These are phyloP conservation scores for Psilocybe tampanensis DNA, from an alignment of 768 basidiomycete species.

Conservation along the genomic window DNA sequence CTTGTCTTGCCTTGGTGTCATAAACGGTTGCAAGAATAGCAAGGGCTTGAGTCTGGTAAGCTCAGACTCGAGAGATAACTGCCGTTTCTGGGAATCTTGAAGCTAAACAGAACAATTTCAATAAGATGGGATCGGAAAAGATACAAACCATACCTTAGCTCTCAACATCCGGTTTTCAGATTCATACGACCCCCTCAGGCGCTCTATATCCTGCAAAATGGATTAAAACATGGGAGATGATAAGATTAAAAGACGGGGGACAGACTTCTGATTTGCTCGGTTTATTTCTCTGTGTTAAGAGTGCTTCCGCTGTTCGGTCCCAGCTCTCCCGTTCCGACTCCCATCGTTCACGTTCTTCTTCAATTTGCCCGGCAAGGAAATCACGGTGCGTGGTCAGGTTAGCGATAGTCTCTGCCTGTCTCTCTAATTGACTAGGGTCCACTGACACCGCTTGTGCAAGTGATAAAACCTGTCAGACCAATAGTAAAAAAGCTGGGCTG, in stretches of 20 bases:
- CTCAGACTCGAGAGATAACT: conserved; percentile 62
- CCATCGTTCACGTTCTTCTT: conserved; percentile 65
- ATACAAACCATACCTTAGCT: conserved; percentile 49
- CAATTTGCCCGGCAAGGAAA: conserved; percentile 49
- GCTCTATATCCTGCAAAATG: conserved; percentile 53
- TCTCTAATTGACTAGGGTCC: conserved; percentile 47
- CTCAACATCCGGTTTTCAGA: conserved; percentile 64
- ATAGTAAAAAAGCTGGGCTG: neutral
- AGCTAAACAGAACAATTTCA: conserved; percentile 43
- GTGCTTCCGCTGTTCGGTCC: conserved; percentile 67
- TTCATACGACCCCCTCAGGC: conserved; percentile 49
- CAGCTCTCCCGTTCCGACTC: conserved; percentile 64
- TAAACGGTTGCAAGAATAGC: conserved; percentile 63
- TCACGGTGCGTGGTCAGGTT: conserved; percentile 59
- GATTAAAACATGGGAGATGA: conserved; percentile 4
- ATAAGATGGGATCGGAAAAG: neutral
- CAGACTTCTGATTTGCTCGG: conserved; percentile 49
- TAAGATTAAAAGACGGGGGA: conserved; percentile 5
- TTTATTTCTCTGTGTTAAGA: conserved; percentile 52
- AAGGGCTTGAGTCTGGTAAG: conserved; percentile 66
- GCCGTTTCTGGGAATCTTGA: conserved; percentile 54
- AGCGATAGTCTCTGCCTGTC: conserved; percentile 66
- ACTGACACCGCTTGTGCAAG: conserved; percentile 42
- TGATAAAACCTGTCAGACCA: conserved; percentile 43
- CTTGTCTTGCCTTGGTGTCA: conserved; percentile 24